Base-by-base conservation (phyloP, 176 grass and related monocot genomes). In the Eragrostis curvula region DNA sequence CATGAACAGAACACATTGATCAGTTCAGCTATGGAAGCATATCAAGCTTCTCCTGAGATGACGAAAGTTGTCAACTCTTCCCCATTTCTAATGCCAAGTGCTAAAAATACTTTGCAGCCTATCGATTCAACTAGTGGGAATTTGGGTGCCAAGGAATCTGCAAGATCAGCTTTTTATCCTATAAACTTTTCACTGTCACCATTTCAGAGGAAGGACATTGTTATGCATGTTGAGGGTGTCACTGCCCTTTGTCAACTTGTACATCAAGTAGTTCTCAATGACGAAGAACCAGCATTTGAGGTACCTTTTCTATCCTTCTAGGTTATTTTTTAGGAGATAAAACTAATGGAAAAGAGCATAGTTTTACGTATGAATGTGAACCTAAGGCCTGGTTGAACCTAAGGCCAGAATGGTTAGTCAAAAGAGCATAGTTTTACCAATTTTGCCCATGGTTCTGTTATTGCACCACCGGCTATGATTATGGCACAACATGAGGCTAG, bases 211-310 rank as follows among this genome's bases (percentile, higher is more conserved):
- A 98, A 89, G 87, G 86, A 75, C 20, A 71, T 76, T 85, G 75
- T 95, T 66, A 93, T 98, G 92, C 84, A 89, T 66, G 81, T 89
- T 23, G 92, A 98, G 81, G 95, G 95, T 79, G 82, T 98, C 39
- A 57, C 68, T 75, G 87, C 62, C 16, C 86, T 98, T 60, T 83
- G 84, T 63, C 87, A 91, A 74, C 85, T 88, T 69, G 84, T 98
- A 49, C 95, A 98, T 80, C 70, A 60, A 75, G 84, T 91, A 61
- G 79, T 91, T 44, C 83, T 57, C 56, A 83, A 79, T 61, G 85
- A 89, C 49, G 95, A 95, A 84, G 92, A 98, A 74, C 55, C 59
- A 56, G 88, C 95, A 79, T 95, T 98, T 42, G 69, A 93, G 95
- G 95, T 98, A 84, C 28, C 18, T 78, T 12, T 16, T 78, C 52